phyloP scores from a whole-genome alignment of 179 eudicot species.

The Heliamphora pulchella region DNA sequence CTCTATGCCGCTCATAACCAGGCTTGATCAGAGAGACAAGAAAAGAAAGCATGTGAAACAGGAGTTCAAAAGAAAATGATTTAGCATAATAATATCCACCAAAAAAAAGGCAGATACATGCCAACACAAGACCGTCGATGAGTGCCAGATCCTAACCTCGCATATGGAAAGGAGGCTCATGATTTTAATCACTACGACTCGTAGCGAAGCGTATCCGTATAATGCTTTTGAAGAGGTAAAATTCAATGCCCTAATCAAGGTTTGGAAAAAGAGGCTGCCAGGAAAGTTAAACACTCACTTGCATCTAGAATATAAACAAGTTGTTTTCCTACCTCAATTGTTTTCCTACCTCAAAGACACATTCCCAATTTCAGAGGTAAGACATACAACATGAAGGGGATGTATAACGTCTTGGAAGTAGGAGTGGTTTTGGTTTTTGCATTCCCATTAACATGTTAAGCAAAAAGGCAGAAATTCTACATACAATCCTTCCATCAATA shows the following conservation, averaged over 20 bases:
- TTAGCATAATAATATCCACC: not conserved
- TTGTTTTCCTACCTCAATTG: not conserved
- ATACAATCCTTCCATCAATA: too few species aligned
- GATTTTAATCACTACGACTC: not conserved
- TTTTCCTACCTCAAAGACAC: not conserved
- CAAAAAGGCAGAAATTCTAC: too few species aligned
- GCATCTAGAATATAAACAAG: not conserved
- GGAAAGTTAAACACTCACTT: not conserved
- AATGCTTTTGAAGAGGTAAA: not conserved
- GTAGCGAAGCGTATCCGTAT: not conserved
- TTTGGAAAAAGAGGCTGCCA: not conserved
- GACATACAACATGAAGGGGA: not conserved
- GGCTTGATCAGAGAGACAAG: not conserved
- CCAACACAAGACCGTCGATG: not conserved
- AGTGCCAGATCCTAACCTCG: not conserved
- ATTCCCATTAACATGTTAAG: too few species aligned
- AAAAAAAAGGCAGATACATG: not conserved
- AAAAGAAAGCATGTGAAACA: not conserved
- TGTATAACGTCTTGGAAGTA: not conserved
- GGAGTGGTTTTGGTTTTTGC: too few species aligned
- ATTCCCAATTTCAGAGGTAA: not conserved
- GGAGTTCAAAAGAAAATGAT: not conserved
- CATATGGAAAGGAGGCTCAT: not conserved
- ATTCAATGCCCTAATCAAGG: not conserved
- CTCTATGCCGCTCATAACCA: slow-evolving; percentile 1